Base-by-base conservation (phyloP, 805 yeast genomes). In the Yarrowia alimentaria region DNA sequence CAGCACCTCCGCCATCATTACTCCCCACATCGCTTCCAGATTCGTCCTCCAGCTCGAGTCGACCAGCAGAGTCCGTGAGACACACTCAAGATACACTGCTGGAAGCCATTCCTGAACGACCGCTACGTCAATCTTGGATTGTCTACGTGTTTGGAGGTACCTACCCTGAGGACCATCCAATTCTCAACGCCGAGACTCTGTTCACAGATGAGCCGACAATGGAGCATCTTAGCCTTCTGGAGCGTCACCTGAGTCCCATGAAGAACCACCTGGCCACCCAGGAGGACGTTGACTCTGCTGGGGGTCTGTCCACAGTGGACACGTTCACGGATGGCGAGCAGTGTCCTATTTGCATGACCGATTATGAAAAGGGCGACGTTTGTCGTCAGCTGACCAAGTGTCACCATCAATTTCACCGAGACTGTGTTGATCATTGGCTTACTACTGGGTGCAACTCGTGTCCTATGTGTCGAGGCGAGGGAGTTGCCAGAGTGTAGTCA, bases 371-470 rank as follows among this genome's bases (percentile, higher is more conserved):
- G 26, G 73, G 68, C 18, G 83, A 80, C 20, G 57, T 62, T 14
- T 70, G 79, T 26, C 69, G 85, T 32, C 61, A 63, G 51, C 64
- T 80, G 30, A 52, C 60, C 13, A 50, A 57, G 9, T 80, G 85
- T 59, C 60, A 64, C 3, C 85, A 80, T 59, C 56, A 65, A 22
- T 80, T 77, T 64, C 85, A 80, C 61, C 64, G 64, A 40, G 72
- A 66, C 1, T 80, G 85, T 58, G 72, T 80, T 48, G 85, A 80
- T 57, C 72, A 72, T 52, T 79, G 84, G 83, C 64, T 79, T 9
- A 54, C 69, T 19, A 70, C 68, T 9, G 76, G 80, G 28, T 71
- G 75, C 55, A 79, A 79, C 56, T 72, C 74, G 14, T 79, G 84
- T 61, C 84, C 84, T 6, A 63, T 79, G 38, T 79, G 84, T 56